Conservation (phyloP, 2,329 filamentous ascomycete genomes). For the Neofusicoccum ribis region DNA sequence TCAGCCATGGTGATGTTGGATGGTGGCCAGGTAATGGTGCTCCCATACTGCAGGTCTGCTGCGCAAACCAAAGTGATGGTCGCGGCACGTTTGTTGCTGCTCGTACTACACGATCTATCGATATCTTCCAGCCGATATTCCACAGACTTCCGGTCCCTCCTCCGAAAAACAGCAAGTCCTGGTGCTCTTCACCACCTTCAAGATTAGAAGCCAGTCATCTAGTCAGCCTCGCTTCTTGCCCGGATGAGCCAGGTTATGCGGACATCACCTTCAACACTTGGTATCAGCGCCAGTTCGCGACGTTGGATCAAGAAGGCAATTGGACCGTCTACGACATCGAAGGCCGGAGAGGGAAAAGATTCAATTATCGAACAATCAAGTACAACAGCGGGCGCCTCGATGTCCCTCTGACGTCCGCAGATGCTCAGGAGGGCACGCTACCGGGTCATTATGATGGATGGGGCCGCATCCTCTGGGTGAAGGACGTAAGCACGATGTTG, state of each 20-base stretch:
- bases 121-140: conserved; percentile 45
- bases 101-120: conserved; percentile 36
- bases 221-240: conserved; percentile 51
- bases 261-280: conserved; percentile 68
- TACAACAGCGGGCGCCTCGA: conserved; percentile 21
- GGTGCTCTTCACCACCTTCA: conserved; percentile 42
- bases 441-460: conserved; percentile 48
- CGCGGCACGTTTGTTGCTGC: conserved; percentile 52
- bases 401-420: background rate
- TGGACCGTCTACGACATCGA: conserved; percentile 64
- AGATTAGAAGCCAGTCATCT: conserved; percentile 59
- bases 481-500: conserved; percentile 50
- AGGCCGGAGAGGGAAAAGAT: background rate
- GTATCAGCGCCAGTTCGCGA: conserved; percentile 60
- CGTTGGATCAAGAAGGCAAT: conserved; percentile 64
- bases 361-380: background rate
- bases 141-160: conserved; percentile 23
- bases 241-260: conserved; percentile 57
- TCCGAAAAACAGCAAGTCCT: background rate
- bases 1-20: conserved; percentile 47
- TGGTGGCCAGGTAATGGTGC: conserved; percentile 58
- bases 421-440: conserved; percentile 37
- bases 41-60: conserved; percentile 57
- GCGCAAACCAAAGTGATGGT: conserved; percentile 45
- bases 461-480: conserved; percentile 52